phyloP scores from a whole-genome alignment of 1,284 basidiomycete species.

The Ceratobasidium sp. region DNA sequence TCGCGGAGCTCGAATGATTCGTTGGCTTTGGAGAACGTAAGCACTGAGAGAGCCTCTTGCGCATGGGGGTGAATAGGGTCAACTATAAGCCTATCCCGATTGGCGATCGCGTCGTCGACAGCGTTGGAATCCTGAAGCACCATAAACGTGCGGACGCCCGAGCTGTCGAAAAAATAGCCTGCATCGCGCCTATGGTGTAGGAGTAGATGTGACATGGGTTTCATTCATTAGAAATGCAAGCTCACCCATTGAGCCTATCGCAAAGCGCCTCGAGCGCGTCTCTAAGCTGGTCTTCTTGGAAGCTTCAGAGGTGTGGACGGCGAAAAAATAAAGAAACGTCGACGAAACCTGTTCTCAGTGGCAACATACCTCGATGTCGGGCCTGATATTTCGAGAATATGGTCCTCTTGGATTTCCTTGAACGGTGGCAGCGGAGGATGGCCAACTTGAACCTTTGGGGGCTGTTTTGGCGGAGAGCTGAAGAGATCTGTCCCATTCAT shows the following conservation, averaged over 20 bases:
- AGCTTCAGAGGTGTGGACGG: slow-evolving; percentile 33
- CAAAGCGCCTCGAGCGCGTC: slow-evolving; percentile 44
- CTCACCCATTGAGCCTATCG: slow-evolving; percentile 37
- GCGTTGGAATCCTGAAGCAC: slow-evolving; percentile 24
- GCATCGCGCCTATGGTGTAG: slow-evolving; percentile 17
- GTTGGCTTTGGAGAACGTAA: slow-evolving; percentile 27
- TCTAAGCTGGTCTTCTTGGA: slow-evolving; percentile 45
- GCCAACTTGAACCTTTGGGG: slow-evolving; percentile 42
- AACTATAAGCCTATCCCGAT: slow-evolving; percentile 40
- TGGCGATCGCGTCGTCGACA: slow-evolving; percentile 35
- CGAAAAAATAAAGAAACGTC: slow-evolving; percentile 40
- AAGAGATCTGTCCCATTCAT: slow-evolving; percentile 43
- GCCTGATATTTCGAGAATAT: slow-evolving; percentile 36
- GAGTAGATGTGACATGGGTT: neutral
- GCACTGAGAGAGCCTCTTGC: slow-evolving; percentile 19
- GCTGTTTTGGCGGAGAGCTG: slow-evolving; percentile 38
- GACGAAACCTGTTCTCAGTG: slow-evolving; percentile 9
- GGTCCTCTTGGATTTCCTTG: slow-evolving; percentile 31
- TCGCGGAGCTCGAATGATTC: slow-evolving; percentile 42
- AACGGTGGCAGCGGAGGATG: slow-evolving; percentile 42
- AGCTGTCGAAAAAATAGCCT: slow-evolving; percentile 43
- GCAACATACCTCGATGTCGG: slow-evolving; percentile 34
- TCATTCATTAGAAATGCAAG: neutral
- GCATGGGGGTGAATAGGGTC: slow-evolving; percentile 35
- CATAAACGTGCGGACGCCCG: slow-evolving; percentile 34